phyloP scores from a whole-genome alignment of 1,284 basidiomycete genomes.

The Irpex rosettiformis region DNA sequence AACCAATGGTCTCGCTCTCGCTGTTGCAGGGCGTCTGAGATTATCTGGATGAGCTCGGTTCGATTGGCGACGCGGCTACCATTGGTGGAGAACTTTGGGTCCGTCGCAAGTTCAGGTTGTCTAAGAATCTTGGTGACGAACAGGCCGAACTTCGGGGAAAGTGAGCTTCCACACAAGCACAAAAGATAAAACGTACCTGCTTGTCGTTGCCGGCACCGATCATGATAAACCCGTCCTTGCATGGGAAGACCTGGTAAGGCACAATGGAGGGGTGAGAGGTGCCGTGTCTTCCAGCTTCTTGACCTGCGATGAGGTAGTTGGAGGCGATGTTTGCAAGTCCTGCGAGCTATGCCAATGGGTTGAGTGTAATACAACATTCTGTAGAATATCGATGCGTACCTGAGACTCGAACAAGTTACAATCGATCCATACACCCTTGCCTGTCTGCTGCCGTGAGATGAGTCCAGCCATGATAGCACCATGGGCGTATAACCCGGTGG shows the following conservation, averaged over 20 bases:
- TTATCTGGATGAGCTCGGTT: slow-evolving; percentile 65
- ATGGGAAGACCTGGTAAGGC: slow-evolving; percentile 90
- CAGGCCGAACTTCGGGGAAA: slow-evolving; percentile 55
- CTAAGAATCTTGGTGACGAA: slow-evolving; percentile 61
- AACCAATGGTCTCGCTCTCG: slow-evolving; percentile 73
- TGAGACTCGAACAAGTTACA: slow-evolving; percentile 87
- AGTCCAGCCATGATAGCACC: slow-evolving; percentile 92
- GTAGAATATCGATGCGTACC: slow-evolving; percentile 33
- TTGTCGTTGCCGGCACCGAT: slow-evolving; percentile 91
- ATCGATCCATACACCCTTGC: slow-evolving; percentile 88
- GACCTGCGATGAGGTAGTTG: slow-evolving; percentile 86
- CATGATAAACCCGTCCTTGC: slow-evolving; percentile 89
- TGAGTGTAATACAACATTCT: not conserved
- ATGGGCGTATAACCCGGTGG: slow-evolving; percentile 91
- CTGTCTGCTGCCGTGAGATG: slow-evolving; percentile 79
- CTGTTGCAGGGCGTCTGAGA: slow-evolving; percentile 60
- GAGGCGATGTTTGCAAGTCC: slow-evolving; percentile 92
- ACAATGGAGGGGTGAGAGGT: slow-evolving; percentile 91
- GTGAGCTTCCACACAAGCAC: not conserved
- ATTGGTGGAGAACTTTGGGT: slow-evolving; percentile 73
- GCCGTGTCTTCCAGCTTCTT: slow-evolving; percentile 86
- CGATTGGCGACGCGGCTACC: slow-evolving; percentile 76
- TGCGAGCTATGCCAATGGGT: slow-evolving; percentile 60
- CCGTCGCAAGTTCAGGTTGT: slow-evolving; percentile 50
- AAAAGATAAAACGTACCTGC: slow-evolving; percentile 50